Evolutionary conservation across 192 early-diverging fungal species (phyloP).

Genomic region (Gigaspora rosea): DNA sequence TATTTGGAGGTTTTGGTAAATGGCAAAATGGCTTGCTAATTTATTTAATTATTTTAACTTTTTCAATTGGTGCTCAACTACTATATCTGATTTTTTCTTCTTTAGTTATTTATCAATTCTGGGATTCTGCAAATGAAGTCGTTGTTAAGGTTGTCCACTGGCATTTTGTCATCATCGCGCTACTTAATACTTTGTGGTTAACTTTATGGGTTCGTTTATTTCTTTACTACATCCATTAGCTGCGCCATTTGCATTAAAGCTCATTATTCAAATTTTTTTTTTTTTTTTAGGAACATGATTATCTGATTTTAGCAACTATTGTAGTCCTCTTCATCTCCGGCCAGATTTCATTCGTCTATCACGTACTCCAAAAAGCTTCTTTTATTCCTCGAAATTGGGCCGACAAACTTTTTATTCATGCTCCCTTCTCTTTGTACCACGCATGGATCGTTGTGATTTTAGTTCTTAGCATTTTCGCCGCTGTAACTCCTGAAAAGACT

Average conservation of each 20-base stretch:
- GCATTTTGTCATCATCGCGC: constrained; percentile 60
- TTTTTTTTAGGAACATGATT: neutral
- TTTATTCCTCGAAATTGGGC: neutral
- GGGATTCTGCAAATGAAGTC: constrained; percentile 46
- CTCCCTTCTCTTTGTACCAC: neutral
- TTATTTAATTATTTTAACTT: too few relatives aligned
- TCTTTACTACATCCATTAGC: neutral
- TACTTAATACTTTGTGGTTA: constrained; percentile 51
- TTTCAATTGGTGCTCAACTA: too few relatives aligned
- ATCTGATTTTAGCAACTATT: neutral
- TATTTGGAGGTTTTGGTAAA: constrained; percentile 59
- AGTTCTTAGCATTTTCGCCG: neutral
- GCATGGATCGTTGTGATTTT: neutral
- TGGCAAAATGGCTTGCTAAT: neutral
- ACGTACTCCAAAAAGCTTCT: neutral
- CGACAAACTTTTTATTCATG: neutral
- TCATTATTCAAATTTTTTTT: neutral
- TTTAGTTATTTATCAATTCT: constrained; percentile 56
- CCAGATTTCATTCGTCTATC: neutral
- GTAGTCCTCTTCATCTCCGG: neutral
- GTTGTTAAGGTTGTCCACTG: constrained; percentile 60
- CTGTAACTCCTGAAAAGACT: neutral
- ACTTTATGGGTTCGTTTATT: neutral
- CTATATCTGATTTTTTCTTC: neutral
- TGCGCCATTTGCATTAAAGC: too few relatives aligned